Percentiles rank a stretch among this genome's conserved stretches.
Evolutionary conservation across 2,329 filamentous ascomycete species (phyloP).

Genomic region (Aspergillus candidus): DNA sequence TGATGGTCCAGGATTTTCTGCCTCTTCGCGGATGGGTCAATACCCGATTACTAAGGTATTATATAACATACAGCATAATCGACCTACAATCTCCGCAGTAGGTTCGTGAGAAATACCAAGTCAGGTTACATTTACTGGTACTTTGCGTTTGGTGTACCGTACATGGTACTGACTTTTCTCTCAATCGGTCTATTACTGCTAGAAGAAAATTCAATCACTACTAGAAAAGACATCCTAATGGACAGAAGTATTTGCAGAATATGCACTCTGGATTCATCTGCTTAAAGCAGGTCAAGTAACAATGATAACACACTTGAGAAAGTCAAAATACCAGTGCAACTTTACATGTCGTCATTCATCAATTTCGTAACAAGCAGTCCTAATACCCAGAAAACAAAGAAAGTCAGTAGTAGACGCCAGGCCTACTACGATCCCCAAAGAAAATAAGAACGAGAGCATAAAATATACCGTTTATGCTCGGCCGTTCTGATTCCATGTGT

Average conservation of each 20-base stretch:
- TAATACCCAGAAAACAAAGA: slow-evolving; percentile 1
- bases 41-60: too few relatives aligned
- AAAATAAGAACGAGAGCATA: slow-evolving; percentile 9
- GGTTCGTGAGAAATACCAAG: not conserved
- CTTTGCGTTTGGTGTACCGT: too few relatives aligned
- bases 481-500: slow-evolving; percentile 29
- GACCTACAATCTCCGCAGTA: not conserved
- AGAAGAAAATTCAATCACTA: too few relatives aligned
- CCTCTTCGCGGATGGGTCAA: too few relatives aligned
- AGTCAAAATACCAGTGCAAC: slow-evolving; percentile 11
- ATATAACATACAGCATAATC: too few relatives aligned
- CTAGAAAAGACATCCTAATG: not conserved
- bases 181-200: too few relatives aligned
- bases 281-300: slow-evolving; percentile 1
- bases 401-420: slow-evolving; percentile 1
- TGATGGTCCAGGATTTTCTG: too few relatives aligned
- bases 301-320: slow-evolving; percentile 8
- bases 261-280: not conserved
- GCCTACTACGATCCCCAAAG: slow-evolving; percentile 1
- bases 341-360: slow-evolving; percentile 19
- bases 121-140: too few relatives aligned
- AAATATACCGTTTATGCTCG: slow-evolving; percentile 21
- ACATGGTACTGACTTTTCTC: too few relatives aligned
- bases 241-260: not conserved
- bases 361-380: slow-evolving; percentile 1